phyloP scores from a whole-genome alignment of 208 protist species.

The Trypanosoma theileri region DNA sequence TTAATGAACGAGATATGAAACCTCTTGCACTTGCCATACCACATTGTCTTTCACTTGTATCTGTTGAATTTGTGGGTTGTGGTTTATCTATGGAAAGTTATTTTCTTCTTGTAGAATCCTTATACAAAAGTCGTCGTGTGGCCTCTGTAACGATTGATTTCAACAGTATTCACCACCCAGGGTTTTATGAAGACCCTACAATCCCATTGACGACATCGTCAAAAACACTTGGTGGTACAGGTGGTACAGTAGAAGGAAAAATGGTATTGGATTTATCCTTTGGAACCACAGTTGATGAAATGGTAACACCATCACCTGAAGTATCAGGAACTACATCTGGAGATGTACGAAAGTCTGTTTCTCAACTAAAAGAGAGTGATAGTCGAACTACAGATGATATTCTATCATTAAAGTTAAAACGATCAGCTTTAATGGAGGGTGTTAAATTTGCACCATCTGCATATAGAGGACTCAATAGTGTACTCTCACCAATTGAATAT shows the following conservation, averaged over 20 bases:
- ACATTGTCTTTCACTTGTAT: conserved; percentile 77
- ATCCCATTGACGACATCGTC: background rate
- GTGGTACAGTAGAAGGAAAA: background rate
- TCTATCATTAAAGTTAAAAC: background rate
- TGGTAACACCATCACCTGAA: background rate
- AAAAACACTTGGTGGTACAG: background rate
- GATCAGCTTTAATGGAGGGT: background rate
- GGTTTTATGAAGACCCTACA: conserved; percentile 56
- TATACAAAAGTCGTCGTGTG: conserved; percentile 73
- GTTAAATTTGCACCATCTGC: conserved; percentile 57
- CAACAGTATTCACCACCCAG: conserved; percentile 46
- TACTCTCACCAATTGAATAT: conserved; percentile 59
- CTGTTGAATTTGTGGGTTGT: conserved; percentile 77
- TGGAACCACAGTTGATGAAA: no score
- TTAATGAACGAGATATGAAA: conserved; percentile 87
- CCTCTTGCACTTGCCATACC: conserved; percentile 80
- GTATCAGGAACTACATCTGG: background rate
- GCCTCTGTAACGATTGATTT: conserved; percentile 77
- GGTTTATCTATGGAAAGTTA: conserved; percentile 79
- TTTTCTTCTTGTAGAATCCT: conserved; percentile 77
- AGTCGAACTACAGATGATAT: background rate
- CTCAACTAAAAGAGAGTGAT: background rate
- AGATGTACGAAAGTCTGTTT: background rate
- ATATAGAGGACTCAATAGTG: conserved; percentile 63
- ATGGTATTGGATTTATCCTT: no score